A percentile compares a stretch with the other conserved stretches of the same genome.
phyloP scores from a whole-genome alignment of 192 early-diverging fungal species.

The Coemansia reversa region DNA sequence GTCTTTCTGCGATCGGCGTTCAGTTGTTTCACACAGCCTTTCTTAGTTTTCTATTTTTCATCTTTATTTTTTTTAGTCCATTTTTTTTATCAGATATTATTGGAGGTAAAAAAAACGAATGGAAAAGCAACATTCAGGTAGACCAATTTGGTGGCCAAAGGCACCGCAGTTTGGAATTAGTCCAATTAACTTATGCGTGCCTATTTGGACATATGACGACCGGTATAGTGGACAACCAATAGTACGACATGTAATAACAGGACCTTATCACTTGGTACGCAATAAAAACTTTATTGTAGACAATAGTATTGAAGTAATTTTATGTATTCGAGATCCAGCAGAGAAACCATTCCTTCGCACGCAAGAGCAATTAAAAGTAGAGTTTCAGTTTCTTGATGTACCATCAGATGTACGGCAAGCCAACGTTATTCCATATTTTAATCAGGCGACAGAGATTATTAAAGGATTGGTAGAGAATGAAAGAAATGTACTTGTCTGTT shows the following conservation, averaged over 20 bases:
- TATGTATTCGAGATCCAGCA: conserved; percentile 70
- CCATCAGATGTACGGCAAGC: conserved; percentile 74
- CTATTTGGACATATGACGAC: conserved; percentile 42
- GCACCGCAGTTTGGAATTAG: conserved; percentile 17
- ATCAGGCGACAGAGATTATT: conserved; percentile 61
- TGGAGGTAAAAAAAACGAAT: neutral
- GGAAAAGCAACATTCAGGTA: too few relatives aligned
- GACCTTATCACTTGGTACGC: conserved; percentile 72
- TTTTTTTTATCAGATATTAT: too few relatives aligned
- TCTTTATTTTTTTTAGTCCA: too few relatives aligned
- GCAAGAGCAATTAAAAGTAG: conserved; percentile 57
- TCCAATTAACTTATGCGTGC: conserved; percentile 35
- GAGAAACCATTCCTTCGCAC: conserved; percentile 64
- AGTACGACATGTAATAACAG: conserved; percentile 63
- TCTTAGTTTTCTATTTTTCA: too few relatives aligned
- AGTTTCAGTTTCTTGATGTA: conserved; percentile 69
- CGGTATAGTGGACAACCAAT: conserved; percentile 41
- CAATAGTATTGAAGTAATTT: conserved; percentile 70
- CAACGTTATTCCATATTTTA: conserved; percentile 80
- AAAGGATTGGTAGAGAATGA: conserved; percentile 37
- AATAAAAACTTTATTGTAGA: conserved; percentile 58
- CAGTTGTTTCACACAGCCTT: too few relatives aligned
- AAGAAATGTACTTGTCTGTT: conserved; percentile 65
- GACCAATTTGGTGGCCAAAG: conserved; percentile 28
- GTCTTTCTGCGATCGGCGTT: too few relatives aligned